Percentiles rank a stretch among this genome's conserved stretches.
These are phyloP conservation scores for Mortierella sp. DNA, from an alignment of 371 early-diverging fungal genomes.

Conservation along the genomic window DNA sequence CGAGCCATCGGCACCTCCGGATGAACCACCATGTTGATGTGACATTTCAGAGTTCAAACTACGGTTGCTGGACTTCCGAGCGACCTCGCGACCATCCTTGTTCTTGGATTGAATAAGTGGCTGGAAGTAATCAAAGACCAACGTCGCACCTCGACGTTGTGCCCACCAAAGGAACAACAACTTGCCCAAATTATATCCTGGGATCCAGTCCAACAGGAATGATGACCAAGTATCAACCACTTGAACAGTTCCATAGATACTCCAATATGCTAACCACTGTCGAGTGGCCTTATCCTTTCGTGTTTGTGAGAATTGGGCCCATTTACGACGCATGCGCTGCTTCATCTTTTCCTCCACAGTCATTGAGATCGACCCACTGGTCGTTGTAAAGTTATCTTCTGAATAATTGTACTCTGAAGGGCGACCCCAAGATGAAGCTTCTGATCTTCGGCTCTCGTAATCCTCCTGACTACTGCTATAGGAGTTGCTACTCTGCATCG, in stretches of 20 bases:
- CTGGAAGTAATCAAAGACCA: constrained; percentile 55
- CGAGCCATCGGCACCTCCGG: constrained; percentile 17
- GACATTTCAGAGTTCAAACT: constrained; percentile 44
- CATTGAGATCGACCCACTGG: constrained; percentile 37
- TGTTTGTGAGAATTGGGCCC: constrained; percentile 46
- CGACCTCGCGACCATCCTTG: constrained; percentile 56
- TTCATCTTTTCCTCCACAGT: constrained; percentile 47
- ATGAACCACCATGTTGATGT: constrained; percentile 25
- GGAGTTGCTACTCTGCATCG: constrained; percentile 35
- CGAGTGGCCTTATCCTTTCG: constrained; percentile 54
- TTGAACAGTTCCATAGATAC: constrained; percentile 55
- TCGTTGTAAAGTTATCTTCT: constrained; percentile 42
- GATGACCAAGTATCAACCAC: constrained; percentile 54
- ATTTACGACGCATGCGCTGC: constrained; percentile 52
- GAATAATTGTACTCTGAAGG: constrained; percentile 42
- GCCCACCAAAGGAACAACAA: constrained; percentile 56
- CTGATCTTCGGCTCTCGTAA: constrained; percentile 34
- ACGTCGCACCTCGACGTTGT: constrained; percentile 47
- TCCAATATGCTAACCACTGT: constrained; percentile 58
- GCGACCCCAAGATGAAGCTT: constrained; percentile 43
- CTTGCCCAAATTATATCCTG: constrained; percentile 53
- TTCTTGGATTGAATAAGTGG: constrained; percentile 53
- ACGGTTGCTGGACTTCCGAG: constrained; percentile 40
- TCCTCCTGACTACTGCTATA: constrained; percentile 52
- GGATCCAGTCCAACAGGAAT: constrained; percentile 54